Evolutionary conservation across 169 alveolate genomes (phyloP), one percentile per base, ranked within the genome.

Genomic region (Eimeria acervulina): DNA sequence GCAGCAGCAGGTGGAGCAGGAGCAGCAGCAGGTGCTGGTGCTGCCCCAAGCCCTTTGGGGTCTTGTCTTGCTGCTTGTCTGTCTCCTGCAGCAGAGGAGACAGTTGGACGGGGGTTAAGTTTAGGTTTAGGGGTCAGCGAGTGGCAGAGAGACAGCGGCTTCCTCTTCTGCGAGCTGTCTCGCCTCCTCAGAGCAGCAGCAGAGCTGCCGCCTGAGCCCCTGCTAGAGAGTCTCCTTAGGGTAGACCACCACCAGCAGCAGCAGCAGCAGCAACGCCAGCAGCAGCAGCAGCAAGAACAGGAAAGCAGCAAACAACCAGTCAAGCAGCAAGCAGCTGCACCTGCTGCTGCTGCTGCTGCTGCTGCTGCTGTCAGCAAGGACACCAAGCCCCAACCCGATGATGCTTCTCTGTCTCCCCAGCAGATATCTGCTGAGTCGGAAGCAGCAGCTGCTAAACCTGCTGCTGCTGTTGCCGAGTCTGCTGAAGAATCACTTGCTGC

Each of bases 281-380:
- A 42, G 89, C 89, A 78, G 61, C 89, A 38, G 89, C 66, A 19
- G 66, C 89, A n/a, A 68, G 31, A n/a, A 55, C 83, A 70, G 44
- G 44, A 70, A 28, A 28, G 83, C 2, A 70, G 42, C 83, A 70
- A 59, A 7, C 83, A 70, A 17, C 26, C 21, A 28, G 74, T 21
- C 15, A 63, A 40, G 89, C 59, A 40, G 55, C 40, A 36, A 23
- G 90, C 90, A 44, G 52, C 91, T 51, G 91, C 55, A 15, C 21
- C 88, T 78, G 88, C 88, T 78, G 88, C 88, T 44, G 88, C 88
- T 44, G 81, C 81, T 33, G 51, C 81, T 33, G 81, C 81, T 13
- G 83, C 51, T 13, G 51, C 33, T 12, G 55, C 66, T 78, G 89
- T 68, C n/a, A 51, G 40, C 66, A 51, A 13, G n/a, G 61, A 36